Evolutionary conservation across 768 basidiomycete genomes (phyloP).

Genomic region (Nidula microcarpa): DNA sequence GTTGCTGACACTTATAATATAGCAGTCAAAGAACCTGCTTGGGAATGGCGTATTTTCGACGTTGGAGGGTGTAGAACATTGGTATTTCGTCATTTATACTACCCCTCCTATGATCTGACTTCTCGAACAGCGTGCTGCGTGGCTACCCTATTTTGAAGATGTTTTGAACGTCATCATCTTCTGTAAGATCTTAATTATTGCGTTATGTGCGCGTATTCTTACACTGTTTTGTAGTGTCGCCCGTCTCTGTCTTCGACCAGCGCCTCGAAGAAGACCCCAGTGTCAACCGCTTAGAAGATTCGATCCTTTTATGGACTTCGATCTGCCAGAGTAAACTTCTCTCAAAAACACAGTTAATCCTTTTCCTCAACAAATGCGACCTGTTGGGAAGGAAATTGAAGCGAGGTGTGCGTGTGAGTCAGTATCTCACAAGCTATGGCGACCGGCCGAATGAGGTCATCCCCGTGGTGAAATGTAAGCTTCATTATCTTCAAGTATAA

Average conservation of each 20-base stretch:
- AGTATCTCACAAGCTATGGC: constrained; percentile 60
- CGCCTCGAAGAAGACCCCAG: constrained; percentile 52
- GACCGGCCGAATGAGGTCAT: constrained; percentile 56
- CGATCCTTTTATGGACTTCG: constrained; percentile 62
- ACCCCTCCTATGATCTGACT: not conserved
- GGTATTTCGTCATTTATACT: constrained; percentile 21
- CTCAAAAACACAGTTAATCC: constrained; percentile 55
- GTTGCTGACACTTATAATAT: constrained; percentile 6
- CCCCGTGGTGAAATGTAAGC: constrained; percentile 55
- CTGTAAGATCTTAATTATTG: constrained; percentile 42
- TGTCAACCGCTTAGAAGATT: constrained; percentile 72
- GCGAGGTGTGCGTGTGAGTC: constrained; percentile 43
- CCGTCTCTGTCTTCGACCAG: constrained; percentile 43
- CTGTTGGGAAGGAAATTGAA: constrained; percentile 49
- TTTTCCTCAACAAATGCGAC: constrained; percentile 77
- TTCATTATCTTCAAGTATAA: not conserved
- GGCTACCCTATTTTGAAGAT: constrained; percentile 69
- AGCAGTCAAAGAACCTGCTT: constrained; percentile 24
- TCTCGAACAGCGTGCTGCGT: constrained; percentile 54
- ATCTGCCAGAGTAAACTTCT: constrained; percentile 61
- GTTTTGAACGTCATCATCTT: constrained; percentile 71
- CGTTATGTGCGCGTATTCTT: constrained; percentile 3
- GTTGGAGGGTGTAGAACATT: constrained; percentile 63
- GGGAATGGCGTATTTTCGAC: constrained; percentile 67
- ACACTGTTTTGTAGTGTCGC: constrained; percentile 11